Percentiles rank a stretch among this genome's conserved stretches.
Conservation (phyloP, 805 yeast genomes). For the Metschnikowia hibisci region DNA sequence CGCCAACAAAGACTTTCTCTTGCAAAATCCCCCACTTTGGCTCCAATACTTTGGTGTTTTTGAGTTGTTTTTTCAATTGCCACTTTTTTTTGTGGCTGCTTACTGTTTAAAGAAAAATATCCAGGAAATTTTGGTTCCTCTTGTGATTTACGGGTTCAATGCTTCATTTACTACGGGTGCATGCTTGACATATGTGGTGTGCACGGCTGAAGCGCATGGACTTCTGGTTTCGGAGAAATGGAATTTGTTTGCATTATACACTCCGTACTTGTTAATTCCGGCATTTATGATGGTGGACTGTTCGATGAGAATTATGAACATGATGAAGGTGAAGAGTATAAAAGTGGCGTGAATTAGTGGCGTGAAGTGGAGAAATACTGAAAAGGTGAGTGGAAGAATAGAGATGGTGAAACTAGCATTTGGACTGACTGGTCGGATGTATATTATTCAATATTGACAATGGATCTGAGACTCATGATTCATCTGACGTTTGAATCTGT, state of each 20-base stretch:
- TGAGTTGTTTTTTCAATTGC: conserved; percentile 75
- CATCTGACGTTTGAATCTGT: neutral
- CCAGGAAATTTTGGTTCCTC: conserved; percentile 26
- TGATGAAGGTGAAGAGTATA: neutral
- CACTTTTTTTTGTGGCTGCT: conserved; percentile 59
- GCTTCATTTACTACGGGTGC: conserved; percentile 77
- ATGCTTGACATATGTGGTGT: conserved; percentile 54
- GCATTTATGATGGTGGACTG: conserved; percentile 48
- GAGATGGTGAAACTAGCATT: too few species aligned
- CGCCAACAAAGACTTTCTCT: conserved; percentile 68
- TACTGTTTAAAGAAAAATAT: conserved; percentile 15
- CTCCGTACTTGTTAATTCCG: conserved; percentile 73
- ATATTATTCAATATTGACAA: too few species aligned
- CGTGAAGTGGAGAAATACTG: neutral
- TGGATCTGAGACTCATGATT: too few species aligned
- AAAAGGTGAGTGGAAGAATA: neutral
- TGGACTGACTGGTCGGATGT: too few species aligned
- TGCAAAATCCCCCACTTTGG: conserved; percentile 65
- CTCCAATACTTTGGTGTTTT: conserved; percentile 63
- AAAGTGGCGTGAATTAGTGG: neutral
- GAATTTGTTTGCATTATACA: conserved; percentile 51
- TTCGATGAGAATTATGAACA: conserved; percentile 5
- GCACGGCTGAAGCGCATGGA: conserved; percentile 34
- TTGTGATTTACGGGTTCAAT: conserved; percentile 72
- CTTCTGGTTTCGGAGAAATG: conserved; percentile 33